Evolutionary conservation across 2,329 filamentous ascomycete species (phyloP).

Genomic region (Rhinocladiella mackenziei): DNA sequence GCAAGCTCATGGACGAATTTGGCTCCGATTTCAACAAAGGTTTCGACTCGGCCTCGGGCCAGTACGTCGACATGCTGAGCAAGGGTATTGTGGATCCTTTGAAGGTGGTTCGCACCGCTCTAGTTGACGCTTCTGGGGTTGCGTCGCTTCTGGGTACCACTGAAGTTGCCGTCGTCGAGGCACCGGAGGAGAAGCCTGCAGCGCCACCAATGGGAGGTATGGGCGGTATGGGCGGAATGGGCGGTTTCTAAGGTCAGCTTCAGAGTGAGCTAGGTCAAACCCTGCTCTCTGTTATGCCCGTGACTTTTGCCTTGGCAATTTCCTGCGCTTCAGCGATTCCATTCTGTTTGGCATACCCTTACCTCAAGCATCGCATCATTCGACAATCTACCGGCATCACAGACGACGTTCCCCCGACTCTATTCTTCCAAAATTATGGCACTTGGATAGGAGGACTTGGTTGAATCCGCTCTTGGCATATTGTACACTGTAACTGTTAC

Average conservation of each 20-base stretch:
- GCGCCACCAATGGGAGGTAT: constrained; percentile 50
- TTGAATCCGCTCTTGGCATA: too few relatives aligned
- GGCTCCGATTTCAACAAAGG: constrained; percentile 95
- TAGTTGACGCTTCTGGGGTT: constrained; percentile 91
- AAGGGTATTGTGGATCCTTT: constrained; percentile 97
- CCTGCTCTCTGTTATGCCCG: constrained; percentile 1
- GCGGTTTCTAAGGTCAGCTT: constrained; percentile 19
- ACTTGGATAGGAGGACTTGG: too few relatives aligned
- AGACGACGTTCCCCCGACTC: too few relatives aligned
- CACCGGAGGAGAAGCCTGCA: constrained; percentile 80
- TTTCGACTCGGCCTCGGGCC: constrained; percentile 91
- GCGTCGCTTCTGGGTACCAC: constrained; percentile 96
- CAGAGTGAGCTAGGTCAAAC: background rate
- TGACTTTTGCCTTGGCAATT: constrained; percentile 16
- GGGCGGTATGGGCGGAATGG: constrained; percentile 56
- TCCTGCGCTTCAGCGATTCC: constrained; percentile 25
- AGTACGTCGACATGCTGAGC: constrained; percentile 98
- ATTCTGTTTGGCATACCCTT: constrained; percentile 11
- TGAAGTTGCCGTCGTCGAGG: constrained; percentile 96
- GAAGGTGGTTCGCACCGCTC: constrained; percentile 97
- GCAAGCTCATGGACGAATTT: constrained; percentile 95
- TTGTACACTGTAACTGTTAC: constrained; percentile 21
- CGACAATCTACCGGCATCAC: too few relatives aligned
- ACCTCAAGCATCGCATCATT: background rate
- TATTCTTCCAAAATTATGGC: too few relatives aligned